phyloP scores from a whole-genome alignment of 192 early-diverging fungal genomes.

The Geranomyces variabilis region DNA sequence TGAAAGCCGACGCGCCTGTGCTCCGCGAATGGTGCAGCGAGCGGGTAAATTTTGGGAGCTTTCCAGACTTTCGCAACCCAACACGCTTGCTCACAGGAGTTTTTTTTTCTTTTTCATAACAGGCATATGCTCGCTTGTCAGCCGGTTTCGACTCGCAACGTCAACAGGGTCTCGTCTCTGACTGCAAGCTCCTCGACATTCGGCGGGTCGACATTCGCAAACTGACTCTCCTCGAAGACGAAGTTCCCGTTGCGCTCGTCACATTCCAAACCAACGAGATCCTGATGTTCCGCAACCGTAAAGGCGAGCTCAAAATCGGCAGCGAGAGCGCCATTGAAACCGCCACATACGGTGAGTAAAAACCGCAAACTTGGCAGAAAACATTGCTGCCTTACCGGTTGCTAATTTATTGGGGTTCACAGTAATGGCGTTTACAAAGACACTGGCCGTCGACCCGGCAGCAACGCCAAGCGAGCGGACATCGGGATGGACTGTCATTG shows the following conservation, averaged over 20 bases:
- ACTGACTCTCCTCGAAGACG: slow-evolving; percentile 88
- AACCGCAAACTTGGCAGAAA: no score
- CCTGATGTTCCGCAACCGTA: slow-evolving; percentile 87
- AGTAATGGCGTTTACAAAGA: slow-evolving; percentile 88
- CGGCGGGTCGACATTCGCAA: slow-evolving; percentile 88
- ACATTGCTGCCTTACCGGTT: no score
- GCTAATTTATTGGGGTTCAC: no score
- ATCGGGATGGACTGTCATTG: slow-evolving; percentile 90
- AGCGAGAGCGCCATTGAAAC: slow-evolving; percentile 83
- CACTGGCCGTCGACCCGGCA: slow-evolving; percentile 65
- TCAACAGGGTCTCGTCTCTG: slow-evolving; percentile 85
- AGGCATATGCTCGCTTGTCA: slow-evolving; percentile 72
- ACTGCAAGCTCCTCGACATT: slow-evolving; percentile 93
- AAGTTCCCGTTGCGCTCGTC: slow-evolving; percentile 87
- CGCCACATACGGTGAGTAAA: slow-evolving; percentile 67
- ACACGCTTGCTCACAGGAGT: no score
- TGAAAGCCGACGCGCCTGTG: slow-evolving; percentile 81
- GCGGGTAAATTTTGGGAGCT: slow-evolving; percentile 69
- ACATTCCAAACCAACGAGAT: slow-evolving; percentile 94
- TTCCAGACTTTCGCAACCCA: no score
- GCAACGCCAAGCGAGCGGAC: slow-evolving; percentile 81
- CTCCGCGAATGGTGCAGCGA: slow-evolving; percentile 95
- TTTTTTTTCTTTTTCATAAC: no score
- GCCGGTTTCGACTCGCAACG: slow-evolving; percentile 82
- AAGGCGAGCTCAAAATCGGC: slow-evolving; percentile 85